A percentile compares a stretch with the other conserved stretches of the same genome.
phyloP scores from a whole-genome alignment of 2,329 filamentous ascomycete genomes.

The Colletotrichum filicis region DNA sequence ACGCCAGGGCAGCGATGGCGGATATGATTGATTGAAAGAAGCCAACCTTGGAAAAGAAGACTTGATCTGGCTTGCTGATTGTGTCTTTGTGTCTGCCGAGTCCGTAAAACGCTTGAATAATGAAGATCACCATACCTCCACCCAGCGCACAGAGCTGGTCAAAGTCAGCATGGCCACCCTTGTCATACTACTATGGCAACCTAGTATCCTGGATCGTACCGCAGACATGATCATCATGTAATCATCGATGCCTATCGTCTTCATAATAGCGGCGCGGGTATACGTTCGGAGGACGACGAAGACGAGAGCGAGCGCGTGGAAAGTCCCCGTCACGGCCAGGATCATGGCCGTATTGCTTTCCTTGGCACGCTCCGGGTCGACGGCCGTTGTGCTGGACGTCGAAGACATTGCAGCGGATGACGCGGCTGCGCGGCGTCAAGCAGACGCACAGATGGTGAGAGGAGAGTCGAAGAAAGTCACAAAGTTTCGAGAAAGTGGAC shows the following conservation, averaged over 20 bases:
- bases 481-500: neutral
- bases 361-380: constrained; percentile 37
- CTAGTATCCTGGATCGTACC: constrained; percentile 34
- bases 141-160: constrained; percentile 41
- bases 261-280: constrained; percentile 36
- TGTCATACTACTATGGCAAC: neutral
- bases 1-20: constrained; percentile 41
- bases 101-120: constrained; percentile 55
- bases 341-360: constrained; percentile 41
- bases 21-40: constrained; percentile 59
- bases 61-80: constrained; percentile 45
- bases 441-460: neutral
- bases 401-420: constrained; percentile 12
- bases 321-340: constrained; percentile 36
- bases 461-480: neutral
- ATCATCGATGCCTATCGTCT: constrained; percentile 42
- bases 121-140: constrained; percentile 47
- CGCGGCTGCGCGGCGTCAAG: neutral
- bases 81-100: constrained; percentile 56
- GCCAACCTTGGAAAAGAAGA: constrained; percentile 50
- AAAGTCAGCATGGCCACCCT: neutral
- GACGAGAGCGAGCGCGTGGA: constrained; percentile 40
- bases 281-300: constrained; percentile 36
- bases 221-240: constrained; percentile 41
- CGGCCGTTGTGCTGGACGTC: neutral